These are phyloP conservation scores for Candida chilensis DNA, from an alignment of 805 yeast species.

Conservation along the genomic window DNA sequence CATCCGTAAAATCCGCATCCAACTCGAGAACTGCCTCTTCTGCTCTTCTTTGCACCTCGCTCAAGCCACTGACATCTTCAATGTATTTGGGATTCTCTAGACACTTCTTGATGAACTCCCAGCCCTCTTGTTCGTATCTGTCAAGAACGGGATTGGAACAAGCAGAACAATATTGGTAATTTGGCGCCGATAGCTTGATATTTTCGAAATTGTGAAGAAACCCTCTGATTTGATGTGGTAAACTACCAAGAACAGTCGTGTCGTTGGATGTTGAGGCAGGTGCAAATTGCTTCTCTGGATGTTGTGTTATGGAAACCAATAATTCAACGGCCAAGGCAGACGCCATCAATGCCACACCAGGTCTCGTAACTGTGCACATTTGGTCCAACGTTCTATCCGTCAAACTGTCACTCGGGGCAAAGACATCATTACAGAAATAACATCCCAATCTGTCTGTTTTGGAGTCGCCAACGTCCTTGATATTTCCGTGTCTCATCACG, in stretches of 20 bases:
- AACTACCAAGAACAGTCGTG: constrained; percentile 47
- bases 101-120: constrained; percentile 76
- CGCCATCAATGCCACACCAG: constrained; percentile 89
- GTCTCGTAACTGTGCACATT: constrained; percentile 98
- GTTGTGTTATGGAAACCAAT: constrained; percentile 65
- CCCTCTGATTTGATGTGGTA: constrained; percentile 91
- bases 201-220: constrained; percentile 60
- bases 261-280: constrained; percentile 16
- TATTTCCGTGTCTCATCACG: constrained; percentile 87
- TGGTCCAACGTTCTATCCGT: constrained; percentile 87
- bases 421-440: constrained; percentile 92
- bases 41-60: constrained; percentile 62
- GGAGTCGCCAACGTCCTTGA: constrained; percentile 6
- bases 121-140: constrained; percentile 44
- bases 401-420: constrained; percentile 87
- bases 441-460: constrained; percentile 60
- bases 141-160: constrained; percentile 60
- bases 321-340: constrained; percentile 82
- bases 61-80: constrained; percentile 74
- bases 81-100: constrained; percentile 57
- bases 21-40: constrained; percentile 36
- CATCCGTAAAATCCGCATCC: constrained; percentile 23
- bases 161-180: constrained; percentile 77
- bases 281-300: constrained; percentile 39
- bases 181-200: constrained; percentile 59